Evolutionary conservation across 2,329 filamentous ascomycete species (phyloP), one percentile per base, ranked within the genome.

Genomic region (Trichophaea hybrida): DNA sequence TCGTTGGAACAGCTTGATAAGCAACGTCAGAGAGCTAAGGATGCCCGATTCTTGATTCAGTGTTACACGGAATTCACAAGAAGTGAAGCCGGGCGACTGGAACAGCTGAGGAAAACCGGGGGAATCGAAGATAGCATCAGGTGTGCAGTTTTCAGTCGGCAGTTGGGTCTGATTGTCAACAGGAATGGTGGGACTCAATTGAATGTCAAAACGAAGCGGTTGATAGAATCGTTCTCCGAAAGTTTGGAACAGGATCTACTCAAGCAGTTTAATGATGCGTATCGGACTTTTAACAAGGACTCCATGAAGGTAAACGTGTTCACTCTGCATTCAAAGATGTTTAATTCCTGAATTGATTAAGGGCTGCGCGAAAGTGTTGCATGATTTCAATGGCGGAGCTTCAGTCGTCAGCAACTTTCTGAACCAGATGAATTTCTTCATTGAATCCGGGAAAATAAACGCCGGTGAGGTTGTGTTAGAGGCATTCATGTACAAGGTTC

Each of bases 371-470:
- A 87, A 87, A 69, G 93, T 96, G 46, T 76, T 98, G 63, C 80
- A 93, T 70, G 93, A 97, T 73, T 98, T 98, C 77, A 95, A 91
- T 71, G 89, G 93, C 56, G 93, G 93, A 55, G 83, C 88, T 59
- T 97, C 90, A 71, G 93, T 97, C 61, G 94, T 96, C 72, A 91
- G 88, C 12, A 78, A 91, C 8, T 98, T 97, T 72, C 91, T 98
- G 70, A 98, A 98, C 70, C 93, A 98, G 72, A 94, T 98, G 73
- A 89, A 95, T 69, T 98, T 98, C 78, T 98, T 98, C 74, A 96
- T 98, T 69, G 93, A 97, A 70, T 80, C 90, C 32, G 93, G 89
- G 66, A 91, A 97, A 71, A 77, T 98, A 59, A 84, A 95, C 54
- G 86, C 85, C 0, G 90, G 95, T 68, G 90, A 95, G 71, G 81